Evolutionary conservation across 2,329 filamentous ascomycete genomes (phyloP), one percentile per base, ranked within the genome.

Genomic region (Intubia oerlemansii): DNA sequence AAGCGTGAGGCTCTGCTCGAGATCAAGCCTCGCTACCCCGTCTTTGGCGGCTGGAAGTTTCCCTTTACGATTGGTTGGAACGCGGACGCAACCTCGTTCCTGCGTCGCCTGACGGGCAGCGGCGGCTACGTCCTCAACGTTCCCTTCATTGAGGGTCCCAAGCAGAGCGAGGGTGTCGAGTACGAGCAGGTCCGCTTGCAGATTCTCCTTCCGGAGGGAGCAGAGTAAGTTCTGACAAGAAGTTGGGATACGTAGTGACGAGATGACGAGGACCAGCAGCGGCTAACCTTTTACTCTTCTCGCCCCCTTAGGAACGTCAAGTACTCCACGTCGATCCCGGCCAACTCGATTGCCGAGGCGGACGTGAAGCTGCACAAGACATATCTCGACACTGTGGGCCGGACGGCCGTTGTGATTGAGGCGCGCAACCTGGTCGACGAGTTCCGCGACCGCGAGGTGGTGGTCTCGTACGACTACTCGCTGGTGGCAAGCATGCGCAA

Each of bases 11-110:
- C 79, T n/a, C 56, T 75, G 24, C 64, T 98, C 17, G 84, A 93
- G 51, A 62, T 93, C 37, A 88, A 84, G 59, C 88, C 88, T 13
- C 70, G 88, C 29, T 98, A 91, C 51, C 88, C 88, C n/a, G 51
- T 98, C 15, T 98, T 93, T 43, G 88, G 88, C 34, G 82, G 80
- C 35, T 98, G 88, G 88, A 92, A 91, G 52, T 95, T 93, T 53
- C 88, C 79, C 39, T 98, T 95, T 59, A 80, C 77, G 34, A 72
- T 95, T 32, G 88, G 88, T 40, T 98, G 88, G 88, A 90, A 95
- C 54, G 73, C 78, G 29, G 70, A 91, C 39, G 61, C 90, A 17
- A 69, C 69, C 42, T 67, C 66, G 32, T 88, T 79, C 48, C 48
- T 98, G 39, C 72, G 80, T 42, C 66, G 59, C 40, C 59, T 65